Evolutionary conservation across 176 grass and related monocot genomes (phyloP), one percentile per base, ranked within the genome.

Genomic region (Zea luxurians): DNA sequence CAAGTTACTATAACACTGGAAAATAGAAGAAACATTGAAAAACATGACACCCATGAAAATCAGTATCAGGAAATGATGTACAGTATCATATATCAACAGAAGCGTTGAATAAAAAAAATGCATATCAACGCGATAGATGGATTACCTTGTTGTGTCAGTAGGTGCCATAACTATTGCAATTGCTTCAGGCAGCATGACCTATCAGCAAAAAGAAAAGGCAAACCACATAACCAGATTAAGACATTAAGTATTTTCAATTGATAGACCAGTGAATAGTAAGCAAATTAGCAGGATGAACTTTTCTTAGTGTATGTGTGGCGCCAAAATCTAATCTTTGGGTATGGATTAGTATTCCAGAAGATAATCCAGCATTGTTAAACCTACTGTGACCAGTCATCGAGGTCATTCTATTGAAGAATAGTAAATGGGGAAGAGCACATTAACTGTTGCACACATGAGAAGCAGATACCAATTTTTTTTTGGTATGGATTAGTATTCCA

Each of bases 141-240:
- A 59, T 42, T 86, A 75, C 92, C 93, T 99, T 77, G 27, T 27
- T 27, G 92, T 75, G 84, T 99, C 96, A 46, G 96, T 99, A 82
- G 96, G 96, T 65, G 96, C 96, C 96, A 96, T 99, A 64, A 99
- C 96, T 48, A 99, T 96, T 86, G 96, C 96, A 93, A 99, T 99
- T 80, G 96, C 96, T 87, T 99, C 90, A 64, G 96, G 96, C 78
- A 99, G 82, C 96, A 99, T 99, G 78, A 99, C 90, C 92, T 99
- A 73, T 93, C 74, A 4, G 84, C 17, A 69, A 37, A 80, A 73
- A 17, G 27, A 48, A 48, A 54, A 44, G 68, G 9, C 20, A 27
- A 47, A 89, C 70, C 21, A 59, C 38, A 78, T 57, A 58, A 84
- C 54, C 9, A 82, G 66, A 61, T 42, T 61, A 57, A 75, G 65